Base-by-base conservation (phyloP, 768 basidiomycete species). In the Amanita jacksonii region DNA sequence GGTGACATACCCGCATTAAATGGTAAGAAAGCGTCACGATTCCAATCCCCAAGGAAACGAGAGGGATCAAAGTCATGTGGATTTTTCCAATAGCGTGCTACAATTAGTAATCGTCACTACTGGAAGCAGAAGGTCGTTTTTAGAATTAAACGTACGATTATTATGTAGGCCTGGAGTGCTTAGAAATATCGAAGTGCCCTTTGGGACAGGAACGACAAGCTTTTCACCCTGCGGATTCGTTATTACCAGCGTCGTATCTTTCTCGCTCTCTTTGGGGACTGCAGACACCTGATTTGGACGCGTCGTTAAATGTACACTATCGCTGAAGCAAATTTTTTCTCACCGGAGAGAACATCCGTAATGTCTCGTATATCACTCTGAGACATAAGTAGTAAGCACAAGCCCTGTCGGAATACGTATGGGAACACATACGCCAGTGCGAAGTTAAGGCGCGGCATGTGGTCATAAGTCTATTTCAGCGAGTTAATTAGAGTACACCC, bases 71-170 rank as follows among this genome's bases (percentile, higher is more conserved):
- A 79, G 6, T 51, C 51, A 23, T 70, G 49, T 3, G 77, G 76
- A 34, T 77, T 65, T 39, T 70, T 56, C 76, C 77, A 79, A 52
- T 76, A 76, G 27, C 67, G 65, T 20, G 76, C 76, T 77, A 41
- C n/a, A n/a, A n/a, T n/a, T n/a, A n/a, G n/a, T n/a, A n/a, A n/a
- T n/a, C n/a, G 23, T 47, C 69, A 27, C n/a, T 56, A 75, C 74
- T n/a, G n/a, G n/a, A n/a, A n/a, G n/a, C n/a, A n/a, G n/a, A n/a
- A n/a, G n/a, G n/a, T n/a, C n/a, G n/a, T n/a, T n/a, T n/a, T n/a
- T n/a, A n/a, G n/a, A n/a, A n/a, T n/a, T n/a, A n/a, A n/a, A n/a
- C n/a, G n/a, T n/a, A n/a, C n/a, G n/a, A n/a, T n/a, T n/a, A n/a
- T n/a, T n/a, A n/a, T n/a, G n/a, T n/a, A n/a, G n/a, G n/a, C n/a